Conservation (phyloP, 805 yeast species). For the Spathaspora arborariae region DNA sequence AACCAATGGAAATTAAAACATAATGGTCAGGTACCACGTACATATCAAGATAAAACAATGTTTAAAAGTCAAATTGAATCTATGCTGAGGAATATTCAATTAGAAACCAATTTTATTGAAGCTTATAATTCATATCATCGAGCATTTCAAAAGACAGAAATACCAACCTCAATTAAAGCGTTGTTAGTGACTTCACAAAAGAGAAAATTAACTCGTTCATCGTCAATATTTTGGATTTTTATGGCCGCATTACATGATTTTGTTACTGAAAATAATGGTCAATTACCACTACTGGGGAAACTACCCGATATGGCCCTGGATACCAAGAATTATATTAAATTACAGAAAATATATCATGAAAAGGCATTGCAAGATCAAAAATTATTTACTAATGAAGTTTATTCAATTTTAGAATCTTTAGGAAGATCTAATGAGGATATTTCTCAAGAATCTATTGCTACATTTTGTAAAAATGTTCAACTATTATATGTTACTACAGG, state of each 20-base stretch:
- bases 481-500: constrained; percentile 51
- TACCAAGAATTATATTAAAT: constrained; percentile 53
- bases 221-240: constrained; percentile 58
- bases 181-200: constrained; percentile 19
- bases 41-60: constrained; percentile 37
- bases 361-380: constrained; percentile 52
- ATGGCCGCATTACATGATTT: constrained; percentile 52
- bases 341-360: constrained; percentile 55
- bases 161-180: constrained; percentile 25
- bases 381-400: constrained; percentile 33
- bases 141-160: constrained; percentile 32
- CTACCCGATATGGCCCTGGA: constrained; percentile 89
- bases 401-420: constrained; percentile 17
- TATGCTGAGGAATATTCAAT: constrained; percentile 44
- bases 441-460: constrained; percentile 31
- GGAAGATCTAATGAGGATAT: constrained; percentile 28
- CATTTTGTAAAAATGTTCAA: constrained; percentile 62
- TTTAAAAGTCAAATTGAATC: constrained; percentile 35
- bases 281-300: constrained; percentile 68
- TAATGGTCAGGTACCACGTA: constrained; percentile 25
- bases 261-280: constrained; percentile 28
- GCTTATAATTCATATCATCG: constrained; percentile 33
- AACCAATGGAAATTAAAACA: constrained; percentile 36
- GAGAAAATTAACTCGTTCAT: constrained; percentile 10
- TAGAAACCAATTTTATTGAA: constrained; percentile 45